Base-by-base conservation (phyloP, 345 rosid genomes). In the Zanthoxylum bungeanum region DNA sequence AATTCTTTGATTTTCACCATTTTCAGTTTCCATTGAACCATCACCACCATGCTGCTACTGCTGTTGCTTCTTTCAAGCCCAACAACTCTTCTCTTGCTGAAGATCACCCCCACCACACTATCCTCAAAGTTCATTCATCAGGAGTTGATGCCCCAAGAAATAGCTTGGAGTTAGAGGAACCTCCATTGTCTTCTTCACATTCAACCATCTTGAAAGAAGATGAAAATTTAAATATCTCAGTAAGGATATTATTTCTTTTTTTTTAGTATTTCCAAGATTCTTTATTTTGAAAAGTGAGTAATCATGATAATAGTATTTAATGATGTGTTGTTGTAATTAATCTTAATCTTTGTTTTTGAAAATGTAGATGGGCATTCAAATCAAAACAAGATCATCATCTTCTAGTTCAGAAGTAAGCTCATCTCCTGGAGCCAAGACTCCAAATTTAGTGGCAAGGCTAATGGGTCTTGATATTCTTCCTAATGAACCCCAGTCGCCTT, bases 391-490 rank as follows among this genome's bases (percentile, higher is more conserved):
- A n/a, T n/a, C n/a, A n/a, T n/a, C n/a, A n/a, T n/a, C n/a, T n/a
- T n/a, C n/a, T n/a, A n/a, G n/a, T 7, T 83, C 92, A 51, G 96
- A 86, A 60, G 82, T 80, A 37, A 78, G 81, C 84, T 70, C 82
- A 69, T 90, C 98, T 25, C 95, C 97, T 7, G 84, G 86, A 14
- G 78, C 88, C 75, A 90, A 85, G 81, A 88, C 96, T 22, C 98
- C 98, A 33, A 91, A 81, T 59, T 78, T 94, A 52, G 95, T 94
- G 0, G 98, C 97, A 19, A 82, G 97, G 64, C 89, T 94, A 30
- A 94, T 94, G 98, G 98, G 98, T 55, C 97, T 94, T 21, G 98
- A 94, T 60, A 84, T 89, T 75, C 91, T 89, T 58, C 97, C 98
- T 44, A 44, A 4, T 44, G 97, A 86, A 24, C 72, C 73, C 21